These are phyloP conservation scores for Melocanna baccifera DNA, from an alignment of 176 grass and related monocot species.

Conservation along the genomic window DNA sequence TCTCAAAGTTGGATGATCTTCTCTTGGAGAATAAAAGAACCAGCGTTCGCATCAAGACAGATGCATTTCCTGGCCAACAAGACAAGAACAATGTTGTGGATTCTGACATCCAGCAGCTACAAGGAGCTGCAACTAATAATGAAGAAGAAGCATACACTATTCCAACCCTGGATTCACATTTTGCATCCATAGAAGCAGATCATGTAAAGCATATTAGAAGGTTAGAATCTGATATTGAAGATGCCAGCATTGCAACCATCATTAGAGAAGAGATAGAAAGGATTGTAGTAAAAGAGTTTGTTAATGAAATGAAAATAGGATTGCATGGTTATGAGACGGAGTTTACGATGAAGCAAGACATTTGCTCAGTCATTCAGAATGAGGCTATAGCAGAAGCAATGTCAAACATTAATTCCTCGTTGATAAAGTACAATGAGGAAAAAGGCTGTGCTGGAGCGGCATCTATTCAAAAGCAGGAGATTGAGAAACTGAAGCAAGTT, in stretches of 20 bases:
- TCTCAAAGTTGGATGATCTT: constrained; percentile 49
- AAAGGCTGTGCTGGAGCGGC: constrained; percentile 4
- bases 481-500: constrained; percentile 41
- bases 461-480: constrained; percentile 39
- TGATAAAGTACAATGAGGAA: constrained; percentile 26
- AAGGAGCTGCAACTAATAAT: constrained; percentile 13
- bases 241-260: constrained; percentile 21
- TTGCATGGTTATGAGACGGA: constrained; percentile 42
- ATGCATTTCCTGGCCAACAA: constrained; percentile 33
- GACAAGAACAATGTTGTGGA: constrained; percentile 28
- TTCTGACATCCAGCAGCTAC: constrained; percentile 36
- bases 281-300: constrained; percentile 35
- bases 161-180: background rate
- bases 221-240: constrained; percentile 40
- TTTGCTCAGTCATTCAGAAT: constrained; percentile 42
- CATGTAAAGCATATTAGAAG: constrained; percentile 14
- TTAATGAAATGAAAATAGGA: constrained; percentile 31
- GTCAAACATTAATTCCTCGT: constrained; percentile 34
- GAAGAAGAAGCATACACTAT: background rate
- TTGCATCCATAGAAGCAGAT: constrained; percentile 16
- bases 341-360: constrained; percentile 28
- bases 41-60: constrained; percentile 21
- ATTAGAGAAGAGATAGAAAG: constrained; percentile 42
- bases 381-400: constrained; percentile 38
- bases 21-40: constrained; percentile 47